These are phyloP conservation scores for Ananas comosus DNA, from an alignment of 176 grass and related monocot genomes.

Conservation along the genomic window DNA sequence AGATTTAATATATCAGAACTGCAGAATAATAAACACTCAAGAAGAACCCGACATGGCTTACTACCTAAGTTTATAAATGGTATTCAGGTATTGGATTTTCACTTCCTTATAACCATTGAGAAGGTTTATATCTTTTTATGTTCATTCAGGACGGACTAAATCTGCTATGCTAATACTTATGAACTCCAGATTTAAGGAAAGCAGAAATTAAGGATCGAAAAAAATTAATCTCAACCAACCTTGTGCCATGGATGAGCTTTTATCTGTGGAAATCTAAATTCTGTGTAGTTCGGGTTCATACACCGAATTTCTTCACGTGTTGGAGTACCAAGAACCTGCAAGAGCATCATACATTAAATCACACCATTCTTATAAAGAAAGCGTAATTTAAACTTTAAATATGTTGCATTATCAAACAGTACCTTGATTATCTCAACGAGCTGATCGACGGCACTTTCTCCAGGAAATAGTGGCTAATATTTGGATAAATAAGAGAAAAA, in stretches of 20 bases:
- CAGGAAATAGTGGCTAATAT: constrained; percentile 59
- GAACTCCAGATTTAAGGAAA: too few species aligned
- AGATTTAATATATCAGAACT: too few species aligned
- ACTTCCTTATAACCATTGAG: too few species aligned
- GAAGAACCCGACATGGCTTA: too few species aligned
- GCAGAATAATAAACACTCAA: too few species aligned
- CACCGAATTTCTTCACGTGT: constrained; percentile 70
- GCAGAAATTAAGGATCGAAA: not conserved
- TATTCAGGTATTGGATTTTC: too few species aligned
- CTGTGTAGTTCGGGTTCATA: constrained; percentile 70
- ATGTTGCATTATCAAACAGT: not conserved
- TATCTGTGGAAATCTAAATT: constrained; percentile 70
- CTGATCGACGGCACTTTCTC: constrained; percentile 74
- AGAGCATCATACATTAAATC: not conserved
- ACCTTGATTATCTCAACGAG: constrained; percentile 81
- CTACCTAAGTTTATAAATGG: too few species aligned
- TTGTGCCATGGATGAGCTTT: constrained; percentile 81
- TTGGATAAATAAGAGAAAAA: constrained; percentile 7
- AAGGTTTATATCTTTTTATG: too few species aligned
- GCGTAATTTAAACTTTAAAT: not conserved
- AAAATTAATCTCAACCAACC: constrained; percentile 15
- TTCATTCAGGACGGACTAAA: too few species aligned
- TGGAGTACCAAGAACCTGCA: constrained; percentile 70
- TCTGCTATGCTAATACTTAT: too few species aligned
- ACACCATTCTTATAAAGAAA: not conserved